phyloP scores from a whole-genome alignment of 352 stramenopile species.

The Vaucheria bursata region DNA sequence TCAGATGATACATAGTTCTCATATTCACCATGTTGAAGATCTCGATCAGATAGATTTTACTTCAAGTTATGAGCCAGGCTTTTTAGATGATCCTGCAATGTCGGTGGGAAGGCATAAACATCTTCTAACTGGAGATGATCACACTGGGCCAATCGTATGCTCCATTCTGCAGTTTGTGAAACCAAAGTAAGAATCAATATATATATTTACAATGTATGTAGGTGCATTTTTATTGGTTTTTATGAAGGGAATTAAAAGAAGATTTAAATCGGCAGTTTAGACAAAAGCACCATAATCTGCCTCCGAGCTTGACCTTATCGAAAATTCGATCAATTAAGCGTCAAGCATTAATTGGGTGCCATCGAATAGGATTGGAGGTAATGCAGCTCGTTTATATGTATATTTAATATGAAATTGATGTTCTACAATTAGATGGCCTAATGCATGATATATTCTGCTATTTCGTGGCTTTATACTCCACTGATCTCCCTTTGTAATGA shows the following conservation, averaged over 20 bases:
- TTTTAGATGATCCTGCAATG: constrained; percentile 30
- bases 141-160: constrained; percentile 36
- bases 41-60: too few species aligned
- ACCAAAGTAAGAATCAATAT: constrained; percentile 5
- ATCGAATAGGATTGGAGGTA: constrained; percentile 13
- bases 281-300: constrained; percentile 79
- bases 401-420: too few species aligned
- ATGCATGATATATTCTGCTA: too few species aligned
- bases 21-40: too few species aligned
- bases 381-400: too few species aligned
- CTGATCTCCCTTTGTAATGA: too few species aligned
- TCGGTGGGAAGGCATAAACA: constrained; percentile 26
- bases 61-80: constrained; percentile 13
- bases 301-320: constrained; percentile 79
- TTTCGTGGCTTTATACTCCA: too few species aligned
- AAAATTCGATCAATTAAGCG: constrained; percentile 70
- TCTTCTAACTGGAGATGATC: constrained; percentile 20
- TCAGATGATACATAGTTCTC: too few species aligned
- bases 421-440: too few species aligned
- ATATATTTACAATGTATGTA: background rate
- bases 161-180: constrained; percentile 39
- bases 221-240: background rate
- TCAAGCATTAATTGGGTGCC: constrained; percentile 37
- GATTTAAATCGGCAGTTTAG: constrained; percentile 93
- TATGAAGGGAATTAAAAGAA: constrained; percentile 69